phyloP scores from a whole-genome alignment of 176 grass and related monocot genomes.

The Panicum miliaceum region DNA sequence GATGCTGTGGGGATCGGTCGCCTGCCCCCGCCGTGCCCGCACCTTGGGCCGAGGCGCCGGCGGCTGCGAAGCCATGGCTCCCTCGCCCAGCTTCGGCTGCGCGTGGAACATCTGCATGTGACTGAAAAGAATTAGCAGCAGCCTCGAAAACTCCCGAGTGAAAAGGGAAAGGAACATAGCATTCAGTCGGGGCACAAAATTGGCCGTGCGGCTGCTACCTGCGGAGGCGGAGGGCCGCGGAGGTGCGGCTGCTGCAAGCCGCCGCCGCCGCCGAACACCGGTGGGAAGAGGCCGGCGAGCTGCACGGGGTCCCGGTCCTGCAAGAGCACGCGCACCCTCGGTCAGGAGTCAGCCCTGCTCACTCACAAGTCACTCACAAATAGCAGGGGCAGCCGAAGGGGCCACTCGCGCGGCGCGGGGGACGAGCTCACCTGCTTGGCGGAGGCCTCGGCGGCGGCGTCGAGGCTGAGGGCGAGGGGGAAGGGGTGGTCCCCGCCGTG shows the following conservation, averaged over 20 bases:
- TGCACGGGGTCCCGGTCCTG: conserved; percentile 81
- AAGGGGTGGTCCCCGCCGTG: conserved; percentile 40
- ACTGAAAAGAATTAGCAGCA: neutral
- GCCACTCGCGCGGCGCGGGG: neutral
- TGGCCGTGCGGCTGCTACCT: conserved; percentile 42
- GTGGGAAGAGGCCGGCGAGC: conserved; percentile 64
- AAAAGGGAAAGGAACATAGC: neutral
- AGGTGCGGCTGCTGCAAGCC: conserved; percentile 64
- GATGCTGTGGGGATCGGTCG: conserved; percentile 90
- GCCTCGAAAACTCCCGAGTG: neutral
- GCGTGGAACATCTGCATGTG: conserved; percentile 61
- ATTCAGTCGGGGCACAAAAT: neutral
- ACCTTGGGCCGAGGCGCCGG: conserved; percentile 80
- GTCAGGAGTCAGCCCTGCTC: neutral
- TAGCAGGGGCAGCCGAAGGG: neutral
- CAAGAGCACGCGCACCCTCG: neutral
- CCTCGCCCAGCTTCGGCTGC: conserved; percentile 64
- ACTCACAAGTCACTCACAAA: neutral
- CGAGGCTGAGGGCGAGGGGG: conserved; percentile 75
- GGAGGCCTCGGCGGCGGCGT: conserved; percentile 61
- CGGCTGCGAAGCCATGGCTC: conserved; percentile 53
- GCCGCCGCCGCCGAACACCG: conserved; percentile 55
- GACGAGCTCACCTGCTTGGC: conserved; percentile 50
- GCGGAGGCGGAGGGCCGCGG: conserved; percentile 58
- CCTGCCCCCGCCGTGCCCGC: conserved; percentile 80